Conservation (phyloP, 2,329 filamentous ascomycete genomes). For the Xylaria sp. region DNA sequence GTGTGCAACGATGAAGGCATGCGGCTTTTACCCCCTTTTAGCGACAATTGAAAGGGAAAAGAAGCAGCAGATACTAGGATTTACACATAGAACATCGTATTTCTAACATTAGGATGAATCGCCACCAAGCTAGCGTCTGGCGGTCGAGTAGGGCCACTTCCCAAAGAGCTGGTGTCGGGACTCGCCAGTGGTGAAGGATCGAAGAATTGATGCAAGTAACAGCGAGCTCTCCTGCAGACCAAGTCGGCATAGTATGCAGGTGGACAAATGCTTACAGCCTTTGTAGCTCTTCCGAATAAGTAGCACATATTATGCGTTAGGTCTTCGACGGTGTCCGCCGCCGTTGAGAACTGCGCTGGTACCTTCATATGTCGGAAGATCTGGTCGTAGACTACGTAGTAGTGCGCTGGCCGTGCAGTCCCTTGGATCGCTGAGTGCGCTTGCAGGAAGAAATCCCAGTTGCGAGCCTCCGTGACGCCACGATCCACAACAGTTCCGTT, state of each 20-base stretch:
- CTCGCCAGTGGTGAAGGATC: not conserved
- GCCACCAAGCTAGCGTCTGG: not conserved
- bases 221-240: conserved; percentile 69
- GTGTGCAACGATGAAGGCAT: too few species aligned
- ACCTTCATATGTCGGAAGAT: conserved; percentile 63
- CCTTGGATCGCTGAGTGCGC: conserved; percentile 84
- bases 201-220: not conserved
- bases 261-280: conserved; percentile 85
- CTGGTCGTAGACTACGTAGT: conserved; percentile 77
- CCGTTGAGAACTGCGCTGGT: conserved; percentile 40
- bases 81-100: conserved; percentile 7
- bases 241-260: conserved; percentile 92
- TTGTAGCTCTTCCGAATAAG: conserved; percentile 83
- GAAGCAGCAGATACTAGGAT: not conserved
- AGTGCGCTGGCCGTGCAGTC: conserved; percentile 85
- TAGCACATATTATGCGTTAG: conserved; percentile 85
- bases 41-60: not conserved
- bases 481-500: conserved; percentile 87
- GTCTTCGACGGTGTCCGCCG: conserved; percentile 75
- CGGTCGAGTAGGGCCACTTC: conserved; percentile 18
- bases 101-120: conserved; percentile 1
- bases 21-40: too few species aligned
- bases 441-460: conserved; percentile 88
- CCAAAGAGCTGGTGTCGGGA: not conserved
- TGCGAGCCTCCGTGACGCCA: conserved; percentile 77